Evolutionary conservation across 2,329 filamentous ascomycete species (phyloP).

Genomic region (Curvularia hawaiiensis): DNA sequence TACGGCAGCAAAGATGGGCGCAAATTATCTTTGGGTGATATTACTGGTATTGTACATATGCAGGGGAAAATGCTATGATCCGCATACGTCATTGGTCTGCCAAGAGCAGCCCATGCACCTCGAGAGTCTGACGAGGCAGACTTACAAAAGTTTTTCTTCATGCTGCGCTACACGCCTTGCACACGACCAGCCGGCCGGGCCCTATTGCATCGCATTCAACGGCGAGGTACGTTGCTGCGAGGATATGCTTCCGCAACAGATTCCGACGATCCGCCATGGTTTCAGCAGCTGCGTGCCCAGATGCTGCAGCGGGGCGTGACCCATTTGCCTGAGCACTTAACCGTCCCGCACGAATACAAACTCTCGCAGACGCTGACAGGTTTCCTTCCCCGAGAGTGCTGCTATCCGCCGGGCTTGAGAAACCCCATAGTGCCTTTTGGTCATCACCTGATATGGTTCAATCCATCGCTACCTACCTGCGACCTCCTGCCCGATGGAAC

Average conservation of each 20-base stretch:
- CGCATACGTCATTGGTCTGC: conserved; percentile 8
- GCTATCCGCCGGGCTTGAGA: conserved; percentile 7
- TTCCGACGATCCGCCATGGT: conserved; percentile 27
- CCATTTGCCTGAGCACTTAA: conserved; percentile 61
- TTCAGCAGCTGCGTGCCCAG: conserved; percentile 32
- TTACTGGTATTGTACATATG: not conserved
- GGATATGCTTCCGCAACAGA: conserved; percentile 18
- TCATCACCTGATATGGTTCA: conserved; percentile 89
- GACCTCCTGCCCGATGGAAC: conserved; percentile 81
- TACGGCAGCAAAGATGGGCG: not conserved
- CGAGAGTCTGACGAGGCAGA: not conserved
- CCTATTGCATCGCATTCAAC: conserved; percentile 19
- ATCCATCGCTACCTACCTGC: conserved; percentile 66
- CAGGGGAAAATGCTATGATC: not conserved
- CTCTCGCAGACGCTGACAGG: conserved; percentile 56
- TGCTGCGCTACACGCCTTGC: conserved; percentile 27
- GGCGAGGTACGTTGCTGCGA: conserved; percentile 21
- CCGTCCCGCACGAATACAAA: conserved; percentile 64
- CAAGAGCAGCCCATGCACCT: conserved; percentile 10
- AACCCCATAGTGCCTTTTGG: conserved; percentile 61
- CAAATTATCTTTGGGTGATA: not conserved
- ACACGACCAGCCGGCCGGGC: conserved; percentile 17
- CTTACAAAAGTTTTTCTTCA: conserved; percentile 14
- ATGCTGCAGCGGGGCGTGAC: conserved; percentile 57
- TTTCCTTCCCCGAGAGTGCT: conserved; percentile 25